Percentiles rank a stretch among this genome's conserved stretches.
phyloP scores from a whole-genome alignment of 352 stramenopile genomes.

The Pilasporangium apinafurcum region DNA sequence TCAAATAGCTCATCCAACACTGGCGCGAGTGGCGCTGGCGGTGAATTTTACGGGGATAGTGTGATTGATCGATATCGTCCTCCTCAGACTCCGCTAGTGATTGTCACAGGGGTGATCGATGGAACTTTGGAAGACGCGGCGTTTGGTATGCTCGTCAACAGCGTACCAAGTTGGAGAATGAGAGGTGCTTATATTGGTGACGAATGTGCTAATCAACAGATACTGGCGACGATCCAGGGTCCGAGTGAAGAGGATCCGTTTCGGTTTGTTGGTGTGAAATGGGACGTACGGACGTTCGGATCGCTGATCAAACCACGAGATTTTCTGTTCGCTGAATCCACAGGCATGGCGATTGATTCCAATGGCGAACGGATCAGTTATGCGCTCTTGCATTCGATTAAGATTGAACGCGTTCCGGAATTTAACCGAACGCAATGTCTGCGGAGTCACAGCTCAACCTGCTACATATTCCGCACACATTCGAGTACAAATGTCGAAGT shows the following conservation, averaged over 20 bases:
- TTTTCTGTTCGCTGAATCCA: conserved; percentile 27
- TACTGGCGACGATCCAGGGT: conserved; percentile 19
- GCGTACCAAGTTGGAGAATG: conserved; percentile 15
- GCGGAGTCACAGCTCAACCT: no score
- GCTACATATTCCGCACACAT: neutral
- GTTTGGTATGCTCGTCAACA: conserved; percentile 10
- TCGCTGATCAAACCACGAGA: conserved; percentile 4
- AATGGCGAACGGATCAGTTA: conserved; percentile 26
- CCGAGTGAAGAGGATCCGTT: conserved; percentile 10
- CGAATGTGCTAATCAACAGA: conserved; percentile 11
- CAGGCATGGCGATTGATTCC: conserved; percentile 25
- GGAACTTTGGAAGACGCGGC: conserved; percentile 15
- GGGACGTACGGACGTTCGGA: neutral
- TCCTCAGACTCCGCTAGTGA: conserved; percentile 8
- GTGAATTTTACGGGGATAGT: no score
- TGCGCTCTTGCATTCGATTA: conserved; percentile 29
- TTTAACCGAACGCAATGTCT: no score
- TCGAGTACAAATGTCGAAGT: neutral
- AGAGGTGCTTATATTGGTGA: conserved; percentile 22
- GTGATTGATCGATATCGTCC: neutral
- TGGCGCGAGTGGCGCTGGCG: neutral
- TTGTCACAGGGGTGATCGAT: conserved; percentile 9
- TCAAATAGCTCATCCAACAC: conserved; percentile 7
- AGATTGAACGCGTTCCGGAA: conserved; percentile 5
- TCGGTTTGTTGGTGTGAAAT: conserved; percentile 10